A percentile compares a stretch with the other conserved stretches of the same genome.
Evolutionary conservation across 257 asterid species (phyloP).

Genomic region (Solanum raphanifolium): DNA sequence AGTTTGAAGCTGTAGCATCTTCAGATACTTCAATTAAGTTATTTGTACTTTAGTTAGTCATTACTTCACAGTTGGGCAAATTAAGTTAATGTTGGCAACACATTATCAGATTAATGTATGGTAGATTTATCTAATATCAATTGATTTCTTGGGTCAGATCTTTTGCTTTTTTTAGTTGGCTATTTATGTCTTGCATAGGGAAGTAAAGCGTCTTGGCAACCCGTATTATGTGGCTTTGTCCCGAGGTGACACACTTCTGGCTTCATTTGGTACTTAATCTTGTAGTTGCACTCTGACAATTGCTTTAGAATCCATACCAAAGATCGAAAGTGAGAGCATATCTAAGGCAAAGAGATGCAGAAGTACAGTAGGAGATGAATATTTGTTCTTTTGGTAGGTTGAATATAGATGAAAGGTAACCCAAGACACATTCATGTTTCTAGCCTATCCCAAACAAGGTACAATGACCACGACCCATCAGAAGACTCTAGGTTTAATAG

Average conservation of each 20-base stretch:
- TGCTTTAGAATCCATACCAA: background rate
- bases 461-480: background rate
- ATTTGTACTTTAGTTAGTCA: background rate
- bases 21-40: background rate
- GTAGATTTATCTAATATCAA: background rate
- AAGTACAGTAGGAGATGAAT: background rate
- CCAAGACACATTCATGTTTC: background rate
- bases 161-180: background rate
- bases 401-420: background rate
- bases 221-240: background rate
- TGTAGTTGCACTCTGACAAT: background rate
- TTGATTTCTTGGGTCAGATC: background rate
- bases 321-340: background rate
- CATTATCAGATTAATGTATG: background rate
- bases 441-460: background rate
- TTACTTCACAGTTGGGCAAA: background rate
- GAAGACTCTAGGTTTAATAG: background rate
- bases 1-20: background rate
- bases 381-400: background rate
- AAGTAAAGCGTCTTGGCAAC: background rate
- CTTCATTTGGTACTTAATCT: background rate
- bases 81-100: background rate
- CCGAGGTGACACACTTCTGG: background rate
- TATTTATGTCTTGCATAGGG: background rate
- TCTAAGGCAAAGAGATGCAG: background rate